These are phyloP conservation scores for Boletus smithii DNA, from an alignment of 1,284 basidiomycete species.

Conservation along the genomic window DNA sequence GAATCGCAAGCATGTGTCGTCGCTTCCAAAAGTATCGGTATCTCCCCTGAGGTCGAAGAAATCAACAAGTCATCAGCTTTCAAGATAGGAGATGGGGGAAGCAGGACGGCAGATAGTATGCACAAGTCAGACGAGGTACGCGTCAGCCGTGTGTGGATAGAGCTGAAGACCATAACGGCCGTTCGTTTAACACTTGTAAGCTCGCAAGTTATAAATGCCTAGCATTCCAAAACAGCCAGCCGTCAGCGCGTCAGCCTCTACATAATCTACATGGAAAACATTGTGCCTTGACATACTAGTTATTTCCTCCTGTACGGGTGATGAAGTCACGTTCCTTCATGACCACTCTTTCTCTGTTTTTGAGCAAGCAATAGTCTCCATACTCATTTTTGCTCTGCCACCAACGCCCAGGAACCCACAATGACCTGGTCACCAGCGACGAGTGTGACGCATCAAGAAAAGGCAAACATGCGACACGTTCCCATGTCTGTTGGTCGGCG, in stretches of 20 bases:
- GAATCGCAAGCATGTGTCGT: constrained; percentile 7
- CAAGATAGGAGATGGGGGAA: constrained; percentile 49
- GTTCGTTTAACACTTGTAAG: neutral
- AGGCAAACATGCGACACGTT: constrained; percentile 67
- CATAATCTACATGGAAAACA: constrained; percentile 7
- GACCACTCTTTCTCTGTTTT: constrained; percentile 44
- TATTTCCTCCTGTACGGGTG: constrained; percentile 2
- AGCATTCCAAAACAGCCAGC: constrained; percentile 20
- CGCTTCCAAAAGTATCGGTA: constrained; percentile 51
- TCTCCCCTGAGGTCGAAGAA: constrained; percentile 48
- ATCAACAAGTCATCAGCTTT: constrained; percentile 39
- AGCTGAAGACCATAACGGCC: constrained; percentile 15
- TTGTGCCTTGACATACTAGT: constrained; percentile 9
- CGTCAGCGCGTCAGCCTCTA: constrained; percentile 22
- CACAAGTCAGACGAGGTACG: constrained; percentile 39
- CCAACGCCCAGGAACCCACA: constrained; percentile 72
- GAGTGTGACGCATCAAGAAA: constrained; percentile 84
- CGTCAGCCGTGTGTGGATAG: constrained; percentile 22
- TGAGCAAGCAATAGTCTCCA: constrained; percentile 71
- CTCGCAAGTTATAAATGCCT: constrained; percentile 11
- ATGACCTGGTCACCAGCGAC: constrained; percentile 61
- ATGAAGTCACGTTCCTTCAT: constrained; percentile 38
- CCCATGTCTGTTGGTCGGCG: constrained; percentile 63
- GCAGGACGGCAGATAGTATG: constrained; percentile 28
- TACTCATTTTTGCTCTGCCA: constrained; percentile 66